Base-by-base conservation (phyloP, 75 land plant species). In the Cunninghamia lanceolata region DNA sequence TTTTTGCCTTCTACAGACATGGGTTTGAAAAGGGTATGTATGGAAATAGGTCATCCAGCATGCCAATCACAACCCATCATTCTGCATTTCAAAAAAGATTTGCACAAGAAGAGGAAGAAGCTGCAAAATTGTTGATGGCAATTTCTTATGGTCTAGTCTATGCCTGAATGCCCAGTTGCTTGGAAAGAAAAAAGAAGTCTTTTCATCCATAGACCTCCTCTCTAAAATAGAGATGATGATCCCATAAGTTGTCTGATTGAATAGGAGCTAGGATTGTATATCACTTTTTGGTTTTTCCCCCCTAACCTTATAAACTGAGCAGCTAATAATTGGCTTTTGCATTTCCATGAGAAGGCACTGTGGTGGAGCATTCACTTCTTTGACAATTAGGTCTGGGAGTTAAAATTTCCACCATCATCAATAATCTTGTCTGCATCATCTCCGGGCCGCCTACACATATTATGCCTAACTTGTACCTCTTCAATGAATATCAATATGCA, bases 71-170 rank as follows among this genome's bases (percentile, higher is more conserved):
- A 6, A 82, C 84, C 46, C 53, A 53, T 53, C 75, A 56, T 34
- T 56, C 50, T 45, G 50, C 52, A 79, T 8, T 79, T 43, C 14
- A 43, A 43, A 80, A 32, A 80, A 80, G 85, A 15, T 88, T 92
- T 38, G 84, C 89, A 6, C 79, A 73, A 21, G 94, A 92, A 14
- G 92, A 89, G 78, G 90, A 91, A 78, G 85, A 91, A 68, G 94
- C 92, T 14, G 94, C 94, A 40, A 68, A 88, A n/a, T 82, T 91
- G 83, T 83, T 92, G 81, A 92, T 92, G 94, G 88, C 92, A 50
- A 87, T 92, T 13, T 91, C 92, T 16, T 92, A 86, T 71, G 94
- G 94, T 66, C 78, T 84, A 70, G 85, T 86, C 50, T 71, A 87
- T 47, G 90, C 92, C 16, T 88, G 80, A 87, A 32, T 25, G 82